phyloP scores from a whole-genome alignment of 1,284 basidiomycete species.

The Fomitiporia mediterranea region DNA sequence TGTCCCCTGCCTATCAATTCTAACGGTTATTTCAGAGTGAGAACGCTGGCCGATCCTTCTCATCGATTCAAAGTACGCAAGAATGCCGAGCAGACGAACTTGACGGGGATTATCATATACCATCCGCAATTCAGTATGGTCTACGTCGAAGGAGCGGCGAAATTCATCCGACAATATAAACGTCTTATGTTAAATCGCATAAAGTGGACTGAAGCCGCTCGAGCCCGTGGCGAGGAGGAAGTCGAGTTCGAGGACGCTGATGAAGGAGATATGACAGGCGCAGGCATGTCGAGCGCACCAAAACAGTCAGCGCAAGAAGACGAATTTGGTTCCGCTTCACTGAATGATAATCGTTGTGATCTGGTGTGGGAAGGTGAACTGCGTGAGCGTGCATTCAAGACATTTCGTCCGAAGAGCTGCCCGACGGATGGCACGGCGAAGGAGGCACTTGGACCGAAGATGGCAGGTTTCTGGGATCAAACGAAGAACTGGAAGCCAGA shows the following conservation, averaged over 20 bases:
- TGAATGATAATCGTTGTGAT: constrained; percentile 86
- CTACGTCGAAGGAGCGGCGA: constrained; percentile 88
- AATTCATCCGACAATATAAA: constrained; percentile 86
- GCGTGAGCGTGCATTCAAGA: constrained; percentile 76
- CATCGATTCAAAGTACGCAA: constrained; percentile 96
- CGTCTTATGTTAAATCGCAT: constrained; percentile 86
- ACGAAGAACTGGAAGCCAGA: constrained; percentile 83
- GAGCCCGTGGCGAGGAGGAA: constrained; percentile 67
- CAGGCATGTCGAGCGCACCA: constrained; percentile 18
- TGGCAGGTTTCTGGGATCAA: constrained; percentile 91
- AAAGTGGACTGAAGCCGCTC: constrained; percentile 90
- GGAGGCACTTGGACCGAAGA: constrained; percentile 77
- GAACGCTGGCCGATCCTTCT: constrained; percentile 84
- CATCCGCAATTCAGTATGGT: constrained; percentile 86
- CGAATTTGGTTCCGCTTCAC: constrained; percentile 36
- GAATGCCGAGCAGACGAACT: constrained; percentile 88
- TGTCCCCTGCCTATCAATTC: constrained; percentile 1
- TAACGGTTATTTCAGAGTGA: constrained; percentile 51
- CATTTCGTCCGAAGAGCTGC: constrained; percentile 80
- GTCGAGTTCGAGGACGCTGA: constrained; percentile 57
- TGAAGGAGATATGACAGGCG: constrained; percentile 41
- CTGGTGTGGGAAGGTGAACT: constrained; percentile 92
- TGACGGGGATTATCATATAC: constrained; percentile 89
- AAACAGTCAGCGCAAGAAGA: constrained; percentile 31
- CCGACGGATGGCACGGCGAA: constrained; percentile 84